Percentiles rank a stretch among this genome's conserved stretches.
Evolutionary conservation across 805 yeast species (phyloP).

Genomic region (Scheffersomyces coipomensis): DNA sequence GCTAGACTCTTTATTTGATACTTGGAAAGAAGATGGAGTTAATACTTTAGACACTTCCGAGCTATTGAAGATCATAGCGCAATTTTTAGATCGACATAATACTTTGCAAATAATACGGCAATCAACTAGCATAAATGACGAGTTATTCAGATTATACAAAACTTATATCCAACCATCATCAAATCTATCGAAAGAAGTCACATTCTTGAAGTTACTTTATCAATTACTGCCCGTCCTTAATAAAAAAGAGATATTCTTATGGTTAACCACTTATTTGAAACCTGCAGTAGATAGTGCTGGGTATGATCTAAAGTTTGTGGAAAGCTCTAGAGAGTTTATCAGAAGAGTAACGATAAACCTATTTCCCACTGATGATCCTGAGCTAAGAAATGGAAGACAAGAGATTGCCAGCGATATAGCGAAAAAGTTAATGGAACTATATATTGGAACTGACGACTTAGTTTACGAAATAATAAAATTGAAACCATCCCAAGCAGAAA

Average conservation of each 20-base stretch:
- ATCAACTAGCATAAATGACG: slow-evolving; percentile 30
- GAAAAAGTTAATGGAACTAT: slow-evolving; percentile 22
- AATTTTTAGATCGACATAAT: slow-evolving; percentile 30
- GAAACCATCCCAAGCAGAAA: slow-evolving; percentile 12
- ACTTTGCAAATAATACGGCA: slow-evolving; percentile 26
- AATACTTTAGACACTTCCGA: slow-evolving; percentile 9
- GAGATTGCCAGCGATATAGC: slow-evolving; percentile 20
- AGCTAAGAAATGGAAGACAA: slow-evolving; percentile 15
- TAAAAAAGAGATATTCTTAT: slow-evolving; percentile 34
- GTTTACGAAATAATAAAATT: slow-evolving; percentile 16
- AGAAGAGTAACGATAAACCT: slow-evolving; percentile 14
- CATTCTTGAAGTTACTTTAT: slow-evolving; percentile 38
- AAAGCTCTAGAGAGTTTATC: slow-evolving; percentile 27
- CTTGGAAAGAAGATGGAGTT: slow-evolving; percentile 14
- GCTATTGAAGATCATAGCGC: slow-evolving; percentile 12
- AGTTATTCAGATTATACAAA: slow-evolving; percentile 33
- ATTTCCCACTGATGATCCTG: slow-evolving; percentile 17
- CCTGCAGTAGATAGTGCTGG: slow-evolving; percentile 64
- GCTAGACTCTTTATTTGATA: slow-evolving; percentile 21
- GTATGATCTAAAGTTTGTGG: slow-evolving; percentile 35
- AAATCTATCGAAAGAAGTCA: slow-evolving; percentile 29
- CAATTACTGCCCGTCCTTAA: slow-evolving; percentile 30
- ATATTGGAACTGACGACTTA: slow-evolving; percentile 16
- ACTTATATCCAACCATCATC: slow-evolving; percentile 24
- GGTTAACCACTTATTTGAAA: slow-evolving; percentile 49